Evolutionary conservation across 148 eudicot genomes (phyloP), one percentile per base, ranked within the genome.

Genomic region (Nepenthes gracilis): DNA sequence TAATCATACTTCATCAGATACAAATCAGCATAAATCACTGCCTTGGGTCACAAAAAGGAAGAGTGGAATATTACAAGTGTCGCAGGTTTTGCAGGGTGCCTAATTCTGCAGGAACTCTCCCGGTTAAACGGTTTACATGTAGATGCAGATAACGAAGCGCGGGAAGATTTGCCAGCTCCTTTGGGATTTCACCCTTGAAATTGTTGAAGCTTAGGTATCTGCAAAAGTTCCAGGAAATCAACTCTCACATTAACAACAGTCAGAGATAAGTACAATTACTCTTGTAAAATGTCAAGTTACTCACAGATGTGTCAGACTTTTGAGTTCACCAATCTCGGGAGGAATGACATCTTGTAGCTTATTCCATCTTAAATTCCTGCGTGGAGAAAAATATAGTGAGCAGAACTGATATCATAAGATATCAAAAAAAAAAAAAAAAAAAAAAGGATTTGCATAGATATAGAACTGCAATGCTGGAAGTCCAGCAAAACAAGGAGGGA

Each of bases 281-380:
- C 45, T 40, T 40, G 8, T 40, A 40, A 40, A 40, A 3, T 4
- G 4, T 40, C 6, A 40, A 40, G 8, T 40, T 4, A 40, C 45
- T 40, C 70, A 93, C 99, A 93, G 74, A 78, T 93, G 99, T 40
- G 92, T 88, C 64, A 93, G 75, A 61, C 87, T 83, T 83, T 86
- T 93, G 60, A 88, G 72, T 84, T 93, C 96, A 35, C 99, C 99
- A 11, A 93, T 82, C 78, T 93, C 96, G 54, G 85, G 83, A 59
- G 99, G 99, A 57, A 93, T 85, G 70, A 69, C 77, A 75, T 93
- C 99, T 77, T 93, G 99, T 54, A 93, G 79, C 69, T 93, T 93
- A 72, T 93, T 93, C 99, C 96, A 88, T 80, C 99, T 83, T 75
- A 93, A 72, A 72, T 93, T 93, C 79, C 96, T 93, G 66, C 57